Conservation (phyloP, 2,329 filamentous ascomycete species). For the Fusarium robinianum region DNA sequence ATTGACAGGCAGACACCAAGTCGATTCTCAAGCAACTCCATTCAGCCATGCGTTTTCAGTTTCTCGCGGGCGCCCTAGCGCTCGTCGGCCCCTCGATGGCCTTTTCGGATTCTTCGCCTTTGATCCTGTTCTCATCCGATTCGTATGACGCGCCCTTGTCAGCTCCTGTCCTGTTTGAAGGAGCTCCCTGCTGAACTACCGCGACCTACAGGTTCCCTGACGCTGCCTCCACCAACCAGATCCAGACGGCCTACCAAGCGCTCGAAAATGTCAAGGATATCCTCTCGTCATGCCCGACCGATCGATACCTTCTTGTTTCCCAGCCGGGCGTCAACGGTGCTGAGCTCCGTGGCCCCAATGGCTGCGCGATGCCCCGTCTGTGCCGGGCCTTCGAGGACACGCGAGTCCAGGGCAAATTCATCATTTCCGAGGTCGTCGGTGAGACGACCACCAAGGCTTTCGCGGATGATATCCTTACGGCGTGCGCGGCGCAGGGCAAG, state of each 20-base stretch:
- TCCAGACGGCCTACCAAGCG: conserved; percentile 55
- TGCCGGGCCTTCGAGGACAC: conserved; percentile 46
- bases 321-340: conserved; percentile 74
- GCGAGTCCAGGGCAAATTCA: conserved; percentile 47
- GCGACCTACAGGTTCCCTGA: conserved; percentile 41
- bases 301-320: conserved; percentile 75
- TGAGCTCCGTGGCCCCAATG: conserved; percentile 63
- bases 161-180: conserved; percentile 10
- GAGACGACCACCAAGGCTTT: conserved; percentile 50
- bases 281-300: conserved; percentile 71
- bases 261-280: conserved; percentile 51
- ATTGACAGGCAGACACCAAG: conserved; percentile 35
- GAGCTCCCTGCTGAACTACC: conserved; percentile 32
- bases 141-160: conserved; percentile 63
- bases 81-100: conserved; percentile 66
- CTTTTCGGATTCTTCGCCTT: conserved; percentile 86
- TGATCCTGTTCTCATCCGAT: conserved; percentile 83
- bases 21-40: conserved; percentile 29
- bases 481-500: conserved; percentile 50
- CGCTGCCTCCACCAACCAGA: conserved; percentile 44
- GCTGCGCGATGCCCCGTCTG: conserved; percentile 59
- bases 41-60: conserved; percentile 59
- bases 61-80: conserved; percentile 55
- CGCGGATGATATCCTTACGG: conserved; percentile 49
- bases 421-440: conserved; percentile 63